Evolutionary conservation across 2,329 filamentous ascomycete species (phyloP).

Genomic region (Beauveria pseudobassiana): DNA sequence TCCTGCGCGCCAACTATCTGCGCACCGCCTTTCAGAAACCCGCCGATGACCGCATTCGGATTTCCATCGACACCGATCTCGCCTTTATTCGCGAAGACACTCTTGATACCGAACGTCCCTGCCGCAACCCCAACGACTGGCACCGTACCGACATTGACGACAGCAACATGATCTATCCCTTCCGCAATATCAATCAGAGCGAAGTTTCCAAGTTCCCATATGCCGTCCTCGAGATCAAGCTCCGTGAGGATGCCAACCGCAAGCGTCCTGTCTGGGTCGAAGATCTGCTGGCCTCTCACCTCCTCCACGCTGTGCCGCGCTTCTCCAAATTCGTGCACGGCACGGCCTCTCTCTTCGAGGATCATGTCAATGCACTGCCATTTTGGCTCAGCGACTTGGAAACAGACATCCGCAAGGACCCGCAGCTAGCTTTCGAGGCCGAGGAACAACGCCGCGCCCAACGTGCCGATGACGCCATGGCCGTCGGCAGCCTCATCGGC

Average conservation of each 20-base stretch:
- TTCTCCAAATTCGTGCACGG: conserved; percentile 98
- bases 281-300: conserved; percentile 85
- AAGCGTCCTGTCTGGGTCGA: conserved; percentile 80
- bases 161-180: conserved; percentile 76
- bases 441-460: conserved; percentile 80
- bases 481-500: conserved; percentile 81
- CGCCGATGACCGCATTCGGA: conserved; percentile 78
- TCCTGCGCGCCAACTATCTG: conserved; percentile 86
- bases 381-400: conserved; percentile 94
- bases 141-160: conserved; percentile 87
- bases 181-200: conserved; percentile 77
- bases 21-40: conserved; percentile 96
- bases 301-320: conserved; percentile 79
- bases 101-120: conserved; percentile 76
- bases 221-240: conserved; percentile 86
- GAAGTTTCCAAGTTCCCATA: conserved; percentile 89
- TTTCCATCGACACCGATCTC: conserved; percentile 88
- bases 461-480: conserved; percentile 77
- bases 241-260: conserved; percentile 56
- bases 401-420: conserved; percentile 88
- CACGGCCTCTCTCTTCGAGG: conserved; percentile 84
- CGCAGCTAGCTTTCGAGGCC: conserved; percentile 81
- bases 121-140: conserved; percentile 82
- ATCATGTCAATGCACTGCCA: conserved; percentile 90
- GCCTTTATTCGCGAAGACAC: conserved; percentile 76